Percentiles rank a stretch among this genome's conserved stretches.
These are phyloP conservation scores for Albophoma yamanashiensis DNA, from an alignment of 2,329 filamentous ascomycete genomes.

Conservation along the genomic window DNA sequence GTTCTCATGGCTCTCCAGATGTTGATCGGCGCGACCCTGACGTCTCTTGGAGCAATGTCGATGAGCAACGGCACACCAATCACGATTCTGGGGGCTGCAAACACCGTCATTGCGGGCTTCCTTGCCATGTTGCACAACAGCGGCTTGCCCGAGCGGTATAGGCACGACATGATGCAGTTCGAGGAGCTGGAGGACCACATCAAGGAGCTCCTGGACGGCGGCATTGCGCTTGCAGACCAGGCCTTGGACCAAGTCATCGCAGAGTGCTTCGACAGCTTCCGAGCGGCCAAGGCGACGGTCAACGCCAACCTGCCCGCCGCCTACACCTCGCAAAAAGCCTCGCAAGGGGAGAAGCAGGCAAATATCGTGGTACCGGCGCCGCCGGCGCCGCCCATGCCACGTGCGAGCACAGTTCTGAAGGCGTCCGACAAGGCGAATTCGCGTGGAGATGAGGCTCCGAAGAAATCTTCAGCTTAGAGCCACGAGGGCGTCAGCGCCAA, in stretches of 20 bases:
- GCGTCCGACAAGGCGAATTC: constrained; percentile 2
- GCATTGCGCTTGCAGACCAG: constrained; percentile 30
- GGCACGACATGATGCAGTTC: constrained; percentile 38
- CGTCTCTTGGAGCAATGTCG: constrained; percentile 35
- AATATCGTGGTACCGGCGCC: background rate
- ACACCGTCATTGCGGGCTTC: constrained; percentile 38
- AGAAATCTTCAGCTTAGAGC: background rate
- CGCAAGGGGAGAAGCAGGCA: constrained; percentile 4
- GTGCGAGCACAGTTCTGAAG: background rate
- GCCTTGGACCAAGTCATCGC: constrained; percentile 35
- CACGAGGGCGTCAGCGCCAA: background rate
- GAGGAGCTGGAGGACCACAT: constrained; percentile 37
- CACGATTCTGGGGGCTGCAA: constrained; percentile 37
- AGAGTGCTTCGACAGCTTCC: constrained; percentile 34
- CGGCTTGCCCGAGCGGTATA: constrained; percentile 40
- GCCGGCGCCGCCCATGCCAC: background rate
- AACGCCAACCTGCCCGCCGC: constrained; percentile 34
- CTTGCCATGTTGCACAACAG: constrained; percentile 43
- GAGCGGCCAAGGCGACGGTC: constrained; percentile 35
- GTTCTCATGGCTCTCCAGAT: constrained; percentile 37
- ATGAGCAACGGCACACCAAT: constrained; percentile 27
- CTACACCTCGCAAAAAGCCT: constrained; percentile 19
- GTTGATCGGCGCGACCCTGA: constrained; percentile 35
- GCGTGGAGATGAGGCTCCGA: background rate
- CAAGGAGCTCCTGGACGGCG: constrained; percentile 36